Conservation (phyloP, 2,329 filamentous ascomycete species). For the Fusarium sp. region DNA sequence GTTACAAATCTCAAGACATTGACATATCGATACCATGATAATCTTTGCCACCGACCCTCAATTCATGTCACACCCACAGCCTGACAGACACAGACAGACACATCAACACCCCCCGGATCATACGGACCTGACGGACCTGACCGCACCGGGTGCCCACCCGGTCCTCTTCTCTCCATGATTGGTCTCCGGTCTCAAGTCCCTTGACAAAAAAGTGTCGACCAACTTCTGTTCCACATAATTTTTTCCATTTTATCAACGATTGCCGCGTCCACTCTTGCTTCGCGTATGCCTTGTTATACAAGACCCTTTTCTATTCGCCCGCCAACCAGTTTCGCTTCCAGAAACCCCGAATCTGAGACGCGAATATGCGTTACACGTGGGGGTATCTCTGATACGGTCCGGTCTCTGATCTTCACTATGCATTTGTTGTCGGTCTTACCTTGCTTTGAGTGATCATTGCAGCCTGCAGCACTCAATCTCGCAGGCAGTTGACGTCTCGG, state of each 20-base stretch:
- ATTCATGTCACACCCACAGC: neutral
- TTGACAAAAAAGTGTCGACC: constrained; percentile 27
- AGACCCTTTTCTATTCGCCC: constrained; percentile 17
- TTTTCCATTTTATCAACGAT: constrained; percentile 25
- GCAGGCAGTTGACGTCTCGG: neutral
- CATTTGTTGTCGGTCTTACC: neutral
- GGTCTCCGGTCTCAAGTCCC: constrained; percentile 12
- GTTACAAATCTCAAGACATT: constrained; percentile 20
- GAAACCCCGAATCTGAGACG: constrained; percentile 8
- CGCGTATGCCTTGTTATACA: constrained; percentile 8
- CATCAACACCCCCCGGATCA: constrained; percentile 15
- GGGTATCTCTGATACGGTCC: constrained; percentile 21
- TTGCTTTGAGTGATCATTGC: neutral
- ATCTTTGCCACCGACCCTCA: constrained; percentile 18
- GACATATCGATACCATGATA: constrained; percentile 1
- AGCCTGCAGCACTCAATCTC: neutral
- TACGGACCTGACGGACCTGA: constrained; percentile 32
- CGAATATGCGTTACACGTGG: constrained; percentile 17
- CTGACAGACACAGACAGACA: neutral
- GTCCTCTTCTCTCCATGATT: constrained; percentile 23
- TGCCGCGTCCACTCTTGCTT: constrained; percentile 18
- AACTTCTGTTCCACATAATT: constrained; percentile 25
- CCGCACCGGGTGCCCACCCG: constrained; percentile 41
- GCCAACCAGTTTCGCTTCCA: constrained; percentile 22
- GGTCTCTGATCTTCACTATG: constrained; percentile 11